Evolutionary conservation across 148 eudicot species (phyloP).

Genomic region (Rhododendron molle): DNA sequence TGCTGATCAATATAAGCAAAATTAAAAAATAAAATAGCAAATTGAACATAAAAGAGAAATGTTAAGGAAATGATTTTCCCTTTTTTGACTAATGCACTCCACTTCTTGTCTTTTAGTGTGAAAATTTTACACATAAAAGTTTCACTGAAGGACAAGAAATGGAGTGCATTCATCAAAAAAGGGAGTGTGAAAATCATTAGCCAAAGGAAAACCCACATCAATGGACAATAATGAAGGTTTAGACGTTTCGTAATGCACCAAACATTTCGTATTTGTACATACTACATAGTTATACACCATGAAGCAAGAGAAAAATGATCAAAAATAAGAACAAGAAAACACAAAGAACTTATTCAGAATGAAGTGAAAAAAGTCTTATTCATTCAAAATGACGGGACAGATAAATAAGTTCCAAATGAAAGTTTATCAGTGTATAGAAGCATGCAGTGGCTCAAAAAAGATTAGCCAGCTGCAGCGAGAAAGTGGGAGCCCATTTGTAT

Average conservation of each 20-base stretch:
- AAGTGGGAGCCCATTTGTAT: background rate
- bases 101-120: too few relatives aligned
- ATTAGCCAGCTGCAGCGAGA: background rate
- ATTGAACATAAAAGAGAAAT: background rate
- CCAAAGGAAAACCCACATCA: background rate
- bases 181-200: too few relatives aligned
- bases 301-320: background rate
- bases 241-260: background rate
- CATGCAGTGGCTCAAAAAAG: background rate
- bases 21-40: background rate
- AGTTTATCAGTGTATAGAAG: background rate
- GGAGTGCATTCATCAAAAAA: too few relatives aligned
- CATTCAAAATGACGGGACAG: background rate
- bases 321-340: background rate
- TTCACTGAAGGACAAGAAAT: too few relatives aligned
- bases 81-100: too few relatives aligned
- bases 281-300: background rate
- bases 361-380: background rate
- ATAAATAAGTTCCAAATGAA: background rate
- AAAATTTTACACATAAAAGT: background rate
- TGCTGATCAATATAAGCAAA: background rate
- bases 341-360: background rate
- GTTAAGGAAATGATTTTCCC: background rate
- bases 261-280: background rate
- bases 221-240: background rate